Evolutionary conservation across 148 eudicot species (phyloP), one percentile per base, ranked within the genome.

Genomic region (Silene latifolia): DNA sequence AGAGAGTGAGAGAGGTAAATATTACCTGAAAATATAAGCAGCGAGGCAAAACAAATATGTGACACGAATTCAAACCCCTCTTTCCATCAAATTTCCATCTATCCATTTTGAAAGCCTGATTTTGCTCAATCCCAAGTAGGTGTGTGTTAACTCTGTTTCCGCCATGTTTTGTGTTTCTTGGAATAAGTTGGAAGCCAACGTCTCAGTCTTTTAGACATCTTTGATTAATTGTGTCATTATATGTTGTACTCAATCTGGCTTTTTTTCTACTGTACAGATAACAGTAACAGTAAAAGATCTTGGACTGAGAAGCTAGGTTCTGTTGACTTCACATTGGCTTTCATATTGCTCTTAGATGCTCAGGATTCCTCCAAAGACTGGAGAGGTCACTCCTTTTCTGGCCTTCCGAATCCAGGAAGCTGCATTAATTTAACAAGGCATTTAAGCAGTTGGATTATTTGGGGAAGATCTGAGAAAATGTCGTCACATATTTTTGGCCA

Each of bases 301-400:
- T 92, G 90, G 96, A 82, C 83, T 72, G 93, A 81, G 75, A 90
- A 83, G 82, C 89, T 95, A 69, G 97, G 97, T 42, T 90, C 91
- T 71, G 79, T 89, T 77, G 91, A 89, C 74, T 92, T 92, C 72
- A 82, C 92, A 51, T 79, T 92, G 85, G 97, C 92, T 79, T 89
- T 75, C 67, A 74, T 90, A 77, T 79, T 95, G 8, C 74, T 85
- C 65, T 67, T 88, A 76, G 85, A 87, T 80, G 67, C 72, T 63
- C 85, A 63, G 62, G 80, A 80, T 74, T 83, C 85, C 66, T 80
- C 83, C 69, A 81, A 84, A 63, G 83, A 76, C 65, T 74, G 75
- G 78, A 77, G 74, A 71, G 66, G 77, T 69, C 85, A 67, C 20
- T 82, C 81, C 76, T 68, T 71, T 51, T 76, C 78, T 78, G 67